Evolutionary conservation across 2,329 filamentous ascomycete species (phyloP).

Genomic region (Hypomyces rosellus): DNA sequence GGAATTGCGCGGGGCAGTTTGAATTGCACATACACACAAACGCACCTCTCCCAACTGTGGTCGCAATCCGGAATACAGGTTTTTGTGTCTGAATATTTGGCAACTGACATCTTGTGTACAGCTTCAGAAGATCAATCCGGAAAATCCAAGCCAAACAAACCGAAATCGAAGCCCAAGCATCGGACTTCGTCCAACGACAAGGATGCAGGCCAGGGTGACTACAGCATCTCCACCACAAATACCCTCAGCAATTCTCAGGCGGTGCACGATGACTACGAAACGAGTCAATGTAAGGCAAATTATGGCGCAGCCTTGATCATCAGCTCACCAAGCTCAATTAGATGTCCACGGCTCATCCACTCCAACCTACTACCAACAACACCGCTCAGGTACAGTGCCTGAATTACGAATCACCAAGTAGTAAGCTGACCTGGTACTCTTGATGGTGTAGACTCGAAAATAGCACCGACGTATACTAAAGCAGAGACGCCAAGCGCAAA

Average conservation of each 20-base stretch:
- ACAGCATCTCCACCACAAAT: constrained; percentile 5
- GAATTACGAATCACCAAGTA: not conserved
- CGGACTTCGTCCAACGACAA: constrained; percentile 10
- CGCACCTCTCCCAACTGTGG: no score
- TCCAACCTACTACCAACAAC: constrained; percentile 8
- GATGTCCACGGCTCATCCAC: constrained; percentile 10
- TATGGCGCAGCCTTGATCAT: not conserved
- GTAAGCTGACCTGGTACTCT: not conserved
- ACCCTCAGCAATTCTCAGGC: constrained; percentile 7
- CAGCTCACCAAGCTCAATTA: constrained; percentile 5
- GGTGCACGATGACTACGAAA: constrained; percentile 7
- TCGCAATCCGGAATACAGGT: no score
- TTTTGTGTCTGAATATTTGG: not conserved
- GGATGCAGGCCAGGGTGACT: constrained; percentile 4
- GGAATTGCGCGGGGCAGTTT: not conserved
- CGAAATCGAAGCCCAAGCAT: constrained; percentile 12
- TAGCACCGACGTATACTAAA: not conserved
- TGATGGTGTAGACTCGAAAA: constrained; percentile 7
- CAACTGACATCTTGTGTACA: constrained; percentile 3
- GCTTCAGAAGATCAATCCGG: constrained; percentile 6
- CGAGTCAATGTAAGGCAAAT: constrained; percentile 10
- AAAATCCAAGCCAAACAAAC: constrained; percentile 8
- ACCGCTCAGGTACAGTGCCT: constrained; percentile 8
- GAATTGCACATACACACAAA: no score
- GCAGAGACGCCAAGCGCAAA: constrained; percentile 3